Conservation (phyloP, 345 rosid species). For the Sonneratia alba region DNA sequence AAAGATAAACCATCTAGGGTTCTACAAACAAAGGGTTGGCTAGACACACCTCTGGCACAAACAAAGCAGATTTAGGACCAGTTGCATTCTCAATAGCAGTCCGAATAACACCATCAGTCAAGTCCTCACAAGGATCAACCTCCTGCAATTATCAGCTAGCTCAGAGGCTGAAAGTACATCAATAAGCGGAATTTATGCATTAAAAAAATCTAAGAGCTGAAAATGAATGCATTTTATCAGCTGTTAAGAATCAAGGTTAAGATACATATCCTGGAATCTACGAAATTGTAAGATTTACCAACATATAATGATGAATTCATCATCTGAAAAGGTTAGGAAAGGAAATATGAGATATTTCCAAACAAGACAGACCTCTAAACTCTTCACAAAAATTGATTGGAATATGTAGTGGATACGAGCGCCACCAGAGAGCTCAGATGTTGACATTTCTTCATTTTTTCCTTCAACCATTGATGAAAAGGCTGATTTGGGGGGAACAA, state of each 20-base stretch:
- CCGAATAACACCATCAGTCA: conserved; percentile 86
- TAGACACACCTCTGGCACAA: conserved; percentile 76
- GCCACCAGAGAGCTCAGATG: conserved; percentile 86
- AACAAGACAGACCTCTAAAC: conserved; percentile 61
- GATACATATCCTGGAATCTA: background rate
- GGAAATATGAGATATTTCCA: background rate
- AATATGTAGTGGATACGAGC: conserved; percentile 88
- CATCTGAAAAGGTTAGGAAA: background rate
- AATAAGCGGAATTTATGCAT: background rate
- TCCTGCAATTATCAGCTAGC: conserved; percentile 35
- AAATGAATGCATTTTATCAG: background rate
- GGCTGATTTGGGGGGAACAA: conserved; percentile 29
- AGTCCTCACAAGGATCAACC: conserved; percentile 94
- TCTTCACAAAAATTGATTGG: conserved; percentile 81
- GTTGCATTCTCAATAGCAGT: conserved; percentile 96
- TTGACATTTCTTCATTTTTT: conserved; percentile 89
- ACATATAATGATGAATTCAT: background rate
- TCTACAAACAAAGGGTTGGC: background rate
- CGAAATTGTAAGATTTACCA: background rate
- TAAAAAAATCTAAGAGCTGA: background rate
- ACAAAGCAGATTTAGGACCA: conserved; percentile 82
- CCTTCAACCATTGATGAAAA: conserved; percentile 87
- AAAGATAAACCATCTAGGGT: background rate
- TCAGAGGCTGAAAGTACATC: background rate
- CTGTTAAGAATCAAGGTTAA: background rate